A percentile compares a stretch with the other conserved stretches of the same genome.
Evolutionary conservation across 2,329 filamentous ascomycete genomes (phyloP).

Genomic region (Claviceps humidiphila): DNA sequence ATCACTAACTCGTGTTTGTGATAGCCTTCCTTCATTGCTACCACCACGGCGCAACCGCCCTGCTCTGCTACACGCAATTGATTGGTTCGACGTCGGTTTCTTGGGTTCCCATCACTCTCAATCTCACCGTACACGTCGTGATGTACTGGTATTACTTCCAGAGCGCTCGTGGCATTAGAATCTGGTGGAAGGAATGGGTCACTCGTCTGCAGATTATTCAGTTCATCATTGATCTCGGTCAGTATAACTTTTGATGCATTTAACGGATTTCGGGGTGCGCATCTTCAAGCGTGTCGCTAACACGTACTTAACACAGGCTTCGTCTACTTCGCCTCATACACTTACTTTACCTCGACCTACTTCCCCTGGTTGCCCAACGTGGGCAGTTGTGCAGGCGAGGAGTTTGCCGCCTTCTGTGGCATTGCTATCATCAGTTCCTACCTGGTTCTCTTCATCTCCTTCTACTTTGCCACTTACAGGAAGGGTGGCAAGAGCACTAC

Average conservation of each 20-base stretch:
- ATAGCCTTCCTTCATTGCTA: constrained; percentile 93
- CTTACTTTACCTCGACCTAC: constrained; percentile 90
- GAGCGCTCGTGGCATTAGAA: constrained; percentile 83
- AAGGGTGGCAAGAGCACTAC: constrained; percentile 72
- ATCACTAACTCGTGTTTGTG: constrained; percentile 17
- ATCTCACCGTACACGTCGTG: constrained; percentile 87
- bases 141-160: constrained; percentile 99
- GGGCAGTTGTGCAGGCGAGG: constrained; percentile 85
- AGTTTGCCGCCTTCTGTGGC: constrained; percentile 87
- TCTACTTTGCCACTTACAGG: constrained; percentile 96
- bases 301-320: constrained; percentile 48
- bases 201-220: constrained; percentile 94
- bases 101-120: constrained; percentile 87
- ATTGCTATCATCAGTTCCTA: constrained; percentile 90
- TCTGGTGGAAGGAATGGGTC: constrained; percentile 99
- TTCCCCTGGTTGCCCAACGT: constrained; percentile 71
- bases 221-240: constrained; percentile 93
- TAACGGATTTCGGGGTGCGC: neutral
- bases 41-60: constrained; percentile 91
- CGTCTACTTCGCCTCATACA: constrained; percentile 98
- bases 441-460: constrained; percentile 95
- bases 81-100: constrained; percentile 86
- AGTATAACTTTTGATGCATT: constrained; percentile 18
- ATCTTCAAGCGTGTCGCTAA: neutral
- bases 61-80: constrained; percentile 95